A percentile compares a stretch with the other conserved stretches of the same genome.
Conservation (phyloP, 768 basidiomycete species). For the Trametes coccinea region DNA sequence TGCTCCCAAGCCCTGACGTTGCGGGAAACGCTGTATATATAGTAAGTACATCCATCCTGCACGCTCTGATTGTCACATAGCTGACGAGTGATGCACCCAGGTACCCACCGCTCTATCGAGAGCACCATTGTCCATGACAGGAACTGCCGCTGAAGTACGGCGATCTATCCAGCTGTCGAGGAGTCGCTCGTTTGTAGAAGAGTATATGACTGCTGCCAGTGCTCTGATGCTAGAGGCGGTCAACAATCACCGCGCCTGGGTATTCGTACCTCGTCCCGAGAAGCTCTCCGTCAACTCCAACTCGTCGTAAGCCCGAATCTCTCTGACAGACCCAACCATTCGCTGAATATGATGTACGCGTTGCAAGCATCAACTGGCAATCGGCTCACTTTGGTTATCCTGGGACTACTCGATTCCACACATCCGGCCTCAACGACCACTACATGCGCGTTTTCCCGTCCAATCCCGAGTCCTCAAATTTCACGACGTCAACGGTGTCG, state of each 20-base stretch:
- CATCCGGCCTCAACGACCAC: slow-evolving; percentile 6
- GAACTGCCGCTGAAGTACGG: slow-evolving; percentile 4
- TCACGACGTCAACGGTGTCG: not conserved
- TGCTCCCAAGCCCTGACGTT: slow-evolving; percentile 2
- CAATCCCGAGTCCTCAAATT: not conserved
- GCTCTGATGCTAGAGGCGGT: slow-evolving; percentile 12
- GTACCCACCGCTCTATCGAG: not conserved
- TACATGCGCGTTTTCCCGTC: slow-evolving; percentile 19
- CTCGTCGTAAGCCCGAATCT: slow-evolving; percentile 5
- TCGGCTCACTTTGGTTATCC: slow-evolving; percentile 19
- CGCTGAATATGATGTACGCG: not conserved
- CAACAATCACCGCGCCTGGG: slow-evolving; percentile 3
- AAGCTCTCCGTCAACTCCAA: slow-evolving; percentile 20
- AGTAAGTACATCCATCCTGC: not conserved
- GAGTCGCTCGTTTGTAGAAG: slow-evolving; percentile 8
- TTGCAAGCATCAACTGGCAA: slow-evolving; percentile 18
- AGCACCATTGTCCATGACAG: not conserved
- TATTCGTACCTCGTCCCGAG: slow-evolving; percentile 11
- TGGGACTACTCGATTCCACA: not conserved
- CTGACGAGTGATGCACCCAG: not conserved
- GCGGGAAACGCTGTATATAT: slow-evolving; percentile 22
- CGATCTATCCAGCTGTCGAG: slow-evolving; percentile 3
- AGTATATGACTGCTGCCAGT: slow-evolving; percentile 21
- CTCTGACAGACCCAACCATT: not conserved
- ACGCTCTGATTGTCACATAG: too few species aligned